A percentile compares a stretch with the other conserved stretches of the same genome.
Evolutionary conservation across 306 rosid genomes (phyloP).

Genomic region (Vigna unguiculata): DNA sequence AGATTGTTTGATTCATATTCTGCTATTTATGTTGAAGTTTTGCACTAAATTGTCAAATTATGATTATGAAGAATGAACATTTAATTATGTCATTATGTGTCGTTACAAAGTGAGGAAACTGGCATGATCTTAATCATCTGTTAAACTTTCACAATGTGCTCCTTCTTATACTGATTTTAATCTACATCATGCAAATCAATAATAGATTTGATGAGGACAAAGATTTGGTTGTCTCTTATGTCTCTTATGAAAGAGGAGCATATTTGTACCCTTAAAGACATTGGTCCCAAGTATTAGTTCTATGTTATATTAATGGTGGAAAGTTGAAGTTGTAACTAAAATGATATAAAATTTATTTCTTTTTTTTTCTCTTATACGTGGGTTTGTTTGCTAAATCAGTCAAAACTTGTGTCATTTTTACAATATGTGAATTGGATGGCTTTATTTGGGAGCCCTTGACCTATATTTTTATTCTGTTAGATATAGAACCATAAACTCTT

Average conservation of each 20-base stretch:
- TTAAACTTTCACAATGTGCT: not conserved
- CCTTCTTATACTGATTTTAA: conserved; percentile 26
- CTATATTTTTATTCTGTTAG: conserved; percentile 38
- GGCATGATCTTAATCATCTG: conserved; percentile 1
- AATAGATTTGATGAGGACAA: conserved; percentile 87
- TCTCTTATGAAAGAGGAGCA: conserved; percentile 99
- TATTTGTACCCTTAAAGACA: conserved; percentile 88
- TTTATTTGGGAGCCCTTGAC: conserved; percentile 42
- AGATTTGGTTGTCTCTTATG: conserved; percentile 91
- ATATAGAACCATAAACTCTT: conserved; percentile 32
- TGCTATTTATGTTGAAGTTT: conserved; percentile 13
- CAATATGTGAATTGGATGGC: conserved; percentile 47
- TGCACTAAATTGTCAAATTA: not conserved
- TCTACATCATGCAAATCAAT: conserved; percentile 73
- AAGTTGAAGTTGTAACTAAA: conserved; percentile 36
- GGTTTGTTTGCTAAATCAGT: conserved; percentile 45
- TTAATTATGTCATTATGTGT: not conserved
- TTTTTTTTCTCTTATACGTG: conserved; percentile 33
- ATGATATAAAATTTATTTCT: conserved; percentile 28
- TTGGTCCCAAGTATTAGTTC: conserved; percentile 77
- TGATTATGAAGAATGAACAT: not conserved
- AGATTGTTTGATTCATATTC: conserved; percentile 16
- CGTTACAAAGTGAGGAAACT: not conserved
- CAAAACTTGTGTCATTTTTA: conserved; percentile 47
- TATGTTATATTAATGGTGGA: conserved; percentile 31